Base-by-base conservation (phyloP, 306 rosid genomes). In the Trichosanthes cucumerina region DNA sequence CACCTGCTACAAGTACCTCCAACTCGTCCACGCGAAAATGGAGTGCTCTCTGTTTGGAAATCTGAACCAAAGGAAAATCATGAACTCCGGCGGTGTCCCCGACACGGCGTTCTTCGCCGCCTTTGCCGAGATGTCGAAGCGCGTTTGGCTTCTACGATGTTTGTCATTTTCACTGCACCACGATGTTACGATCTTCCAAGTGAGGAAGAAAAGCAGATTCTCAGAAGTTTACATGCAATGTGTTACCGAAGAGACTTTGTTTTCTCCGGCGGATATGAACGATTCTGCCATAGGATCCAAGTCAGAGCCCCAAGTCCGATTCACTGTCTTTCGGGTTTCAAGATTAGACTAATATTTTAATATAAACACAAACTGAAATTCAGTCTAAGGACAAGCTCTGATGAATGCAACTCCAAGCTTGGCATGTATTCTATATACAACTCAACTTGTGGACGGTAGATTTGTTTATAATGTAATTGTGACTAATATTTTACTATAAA, bases 151-250 rank as follows among this genome's bases (percentile, higher is more conserved):
- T 0, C 79, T 95, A 44, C 97, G 93, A 58, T 90, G 85, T 34
- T 69, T 95, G 81, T 90, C 97, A 0, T 49, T 92, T 84, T 91
- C 99, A 5, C 87, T 87, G 28, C 81, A 85, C 1, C 89, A 91
- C 28, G 87, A 86, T 8, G 82, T 92, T 1, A 76, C 81, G 0
- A 79, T 88, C 43, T 95, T 95, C 79, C 97, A 91, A 85, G 93
- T 90, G 3, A 86, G 83, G 86, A 92, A 83, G 76, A 84, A 86
- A 31, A 33, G 87, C 26, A 88, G 99, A 54, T 95, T 91, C 88
- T 92, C 97, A 11, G 99, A 95, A 82, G 93, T 95, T 81, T 92
- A 86, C 86, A 95, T 92, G 99, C 97, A 91, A 83, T 83, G 90
- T 66, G 90, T 87, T 23, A 85, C 88, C 0, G 87, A 78, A 68